These are phyloP conservation scores for Capsella bursapastoris DNA, from an alignment of 345 rosid species.

Conservation along the genomic window DNA sequence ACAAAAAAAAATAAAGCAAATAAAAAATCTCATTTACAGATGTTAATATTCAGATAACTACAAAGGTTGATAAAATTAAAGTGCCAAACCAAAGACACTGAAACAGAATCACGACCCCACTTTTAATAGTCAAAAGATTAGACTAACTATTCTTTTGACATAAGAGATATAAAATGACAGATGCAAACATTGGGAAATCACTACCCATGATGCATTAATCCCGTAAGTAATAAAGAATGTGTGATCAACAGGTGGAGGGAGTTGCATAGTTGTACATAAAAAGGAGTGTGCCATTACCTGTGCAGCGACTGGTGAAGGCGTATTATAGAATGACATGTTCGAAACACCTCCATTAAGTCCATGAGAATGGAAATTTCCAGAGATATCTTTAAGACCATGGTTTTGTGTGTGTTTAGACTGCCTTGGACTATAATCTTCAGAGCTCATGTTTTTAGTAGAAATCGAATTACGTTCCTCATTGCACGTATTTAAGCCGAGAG, in stretches of 20 bases:
- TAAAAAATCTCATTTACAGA: slow-evolving; percentile 18
- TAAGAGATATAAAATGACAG: slow-evolving; percentile 1
- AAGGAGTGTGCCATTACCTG: slow-evolving; percentile 61
- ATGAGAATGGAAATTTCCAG: slow-evolving; percentile 75
- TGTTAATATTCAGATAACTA: background rate
- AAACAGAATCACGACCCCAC: slow-evolving; percentile 17
- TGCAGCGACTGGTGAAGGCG: slow-evolving; percentile 86
- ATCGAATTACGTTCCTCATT: slow-evolving; percentile 66
- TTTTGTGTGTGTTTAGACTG: slow-evolving; percentile 72
- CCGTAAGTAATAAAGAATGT: slow-evolving; percentile 20
- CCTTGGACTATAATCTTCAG: slow-evolving; percentile 72
- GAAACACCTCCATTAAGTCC: slow-evolving; percentile 71
- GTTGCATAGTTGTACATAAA: slow-evolving; percentile 16
- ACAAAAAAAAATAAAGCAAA: slow-evolving; percentile 2
- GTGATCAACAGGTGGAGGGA: background rate
- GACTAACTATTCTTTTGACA: slow-evolving; percentile 1
- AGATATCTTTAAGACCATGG: slow-evolving; percentile 71
- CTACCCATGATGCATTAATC: slow-evolving; percentile 17
- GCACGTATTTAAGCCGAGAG: slow-evolving; percentile 49
- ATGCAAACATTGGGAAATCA: background rate
- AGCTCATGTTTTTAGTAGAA: slow-evolving; percentile 49
- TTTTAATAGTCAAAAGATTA: slow-evolving; percentile 10
- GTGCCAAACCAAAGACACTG: slow-evolving; percentile 5
- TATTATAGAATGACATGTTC: slow-evolving; percentile 71
- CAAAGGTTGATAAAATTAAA: background rate